Evolutionary conservation across 2,329 filamentous ascomycete species (phyloP), one percentile per base, ranked within the genome.

Genomic region (Aureobasidium musti): DNA sequence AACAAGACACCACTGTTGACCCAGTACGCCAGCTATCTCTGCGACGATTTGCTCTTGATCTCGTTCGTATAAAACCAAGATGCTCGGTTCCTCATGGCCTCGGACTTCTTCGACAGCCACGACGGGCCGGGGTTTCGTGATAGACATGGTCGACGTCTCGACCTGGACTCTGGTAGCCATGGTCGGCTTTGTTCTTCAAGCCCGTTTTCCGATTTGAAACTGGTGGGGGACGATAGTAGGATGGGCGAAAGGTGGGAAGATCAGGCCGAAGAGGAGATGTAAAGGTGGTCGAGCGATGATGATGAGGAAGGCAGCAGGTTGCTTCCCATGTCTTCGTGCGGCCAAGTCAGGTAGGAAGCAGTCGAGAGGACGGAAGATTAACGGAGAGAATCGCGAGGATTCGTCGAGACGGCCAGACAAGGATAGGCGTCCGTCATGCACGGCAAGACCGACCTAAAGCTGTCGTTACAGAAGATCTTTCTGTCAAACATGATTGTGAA

Each of bases 11-110:
- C 85, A 89, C 23, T 88, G 85, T 75, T 92, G 91, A 17, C 91
- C 91, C 49, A 95, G 79, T 8, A 94, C 88, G 72, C 94, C 90
- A 30, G 91, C 91, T 71, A 93, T 90, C 39, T 91, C 80, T 26
- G 86, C 85, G 33, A 93, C 87, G 69, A 95, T 91, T 47, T 84
- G 83, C 68, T 93, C 89, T 75, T 94, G 90, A 21, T 86, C 88
- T 26, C 82, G 81, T 13, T 89, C 87, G 76, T 89, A 91, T 21
- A 94, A 78, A 68, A 95, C 74, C 68, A 81, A 73, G 67, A 82
- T 73, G 69, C 79, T 76, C 64, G 79, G 80, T 71, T 73, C 71
- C 59, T 75, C 72, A 66, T 72, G 67, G 54, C 73, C 69, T 47
- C 73, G 74, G 69, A 75, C 71, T 60, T 76, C 73, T 56, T 75